Conservation (phyloP, 352 stramenopile genomes). For the Paralagenidium karlingii region DNA sequence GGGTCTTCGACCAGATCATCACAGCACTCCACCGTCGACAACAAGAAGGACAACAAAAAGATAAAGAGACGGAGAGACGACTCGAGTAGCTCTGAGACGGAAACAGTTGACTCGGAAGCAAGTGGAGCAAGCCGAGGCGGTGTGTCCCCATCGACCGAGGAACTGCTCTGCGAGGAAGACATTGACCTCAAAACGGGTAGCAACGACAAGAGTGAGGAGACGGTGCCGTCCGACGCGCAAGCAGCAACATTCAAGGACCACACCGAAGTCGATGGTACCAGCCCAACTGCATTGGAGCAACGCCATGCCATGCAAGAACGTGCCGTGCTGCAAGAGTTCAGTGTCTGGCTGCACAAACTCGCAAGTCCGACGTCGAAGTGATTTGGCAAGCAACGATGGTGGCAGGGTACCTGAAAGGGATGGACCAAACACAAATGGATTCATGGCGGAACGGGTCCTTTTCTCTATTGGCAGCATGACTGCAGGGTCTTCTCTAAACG, state of each 20-base stretch:
- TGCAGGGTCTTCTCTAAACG: too few relatives aligned
- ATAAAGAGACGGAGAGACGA: not conserved
- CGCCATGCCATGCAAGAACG: conserved; percentile 45
- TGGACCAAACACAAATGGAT: too few relatives aligned
- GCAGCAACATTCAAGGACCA: not conserved
- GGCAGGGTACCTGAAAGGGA: too few relatives aligned
- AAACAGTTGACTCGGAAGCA: too few relatives aligned
- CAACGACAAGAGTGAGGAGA: conserved; percentile 12
- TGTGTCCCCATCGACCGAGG: conserved; percentile 26
- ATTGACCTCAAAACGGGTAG: conserved; percentile 33
- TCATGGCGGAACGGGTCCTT: too few relatives aligned
- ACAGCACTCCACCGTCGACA: conserved; percentile 6
- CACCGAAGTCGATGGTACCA: conserved; percentile 1
- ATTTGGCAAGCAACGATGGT: too few relatives aligned
- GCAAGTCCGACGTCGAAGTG: too few relatives aligned
- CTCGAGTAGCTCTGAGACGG: not conserved
- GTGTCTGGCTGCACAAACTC: conserved; percentile 64
- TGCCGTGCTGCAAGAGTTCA: conserved; percentile 69
- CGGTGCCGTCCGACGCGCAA: too few relatives aligned
- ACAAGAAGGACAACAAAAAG: not conserved
- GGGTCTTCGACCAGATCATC: conserved; percentile 7
- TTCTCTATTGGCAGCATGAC: too few relatives aligned
- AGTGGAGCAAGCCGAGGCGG: conserved; percentile 3
- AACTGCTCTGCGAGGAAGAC: conserved; percentile 53
- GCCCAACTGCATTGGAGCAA: not conserved